These are phyloP conservation scores for Dryadomyces quercivorus DNA, from an alignment of 2,329 filamentous ascomycete species.

Conservation along the genomic window DNA sequence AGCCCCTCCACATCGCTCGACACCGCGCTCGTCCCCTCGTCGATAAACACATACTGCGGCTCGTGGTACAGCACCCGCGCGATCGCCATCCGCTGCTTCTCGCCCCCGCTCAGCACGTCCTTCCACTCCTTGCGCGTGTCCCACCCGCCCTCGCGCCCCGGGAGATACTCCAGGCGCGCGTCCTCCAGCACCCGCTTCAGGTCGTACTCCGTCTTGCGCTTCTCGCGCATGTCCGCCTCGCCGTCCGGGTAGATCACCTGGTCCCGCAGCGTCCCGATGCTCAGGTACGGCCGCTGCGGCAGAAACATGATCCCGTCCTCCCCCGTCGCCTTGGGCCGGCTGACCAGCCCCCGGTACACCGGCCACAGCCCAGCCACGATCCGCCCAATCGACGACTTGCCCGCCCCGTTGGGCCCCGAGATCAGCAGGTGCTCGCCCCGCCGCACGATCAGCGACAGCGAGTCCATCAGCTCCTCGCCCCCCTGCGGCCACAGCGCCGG, in stretches of 20 bases:
- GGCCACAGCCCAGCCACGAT: conserved; percentile 92
- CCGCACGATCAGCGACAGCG: conserved; percentile 77
- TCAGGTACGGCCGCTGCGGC: conserved; percentile 85
- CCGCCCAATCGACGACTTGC: conserved; percentile 79
- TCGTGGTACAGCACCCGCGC: conserved; percentile 89
- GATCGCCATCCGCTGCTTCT: conserved; percentile 93
- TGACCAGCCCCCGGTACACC: conserved; percentile 85
- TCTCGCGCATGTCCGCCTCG: conserved; percentile 82
- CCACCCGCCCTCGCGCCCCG: conserved; percentile 88
- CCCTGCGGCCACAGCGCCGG: conserved; percentile 79
- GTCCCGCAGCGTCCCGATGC: conserved; percentile 82
- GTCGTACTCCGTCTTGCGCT: conserved; percentile 65
- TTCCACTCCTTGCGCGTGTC: conserved; percentile 98
- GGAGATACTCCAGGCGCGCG: conserved; percentile 77
- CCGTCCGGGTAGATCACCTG: conserved; percentile 98
- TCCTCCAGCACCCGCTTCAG: conserved; percentile 69
- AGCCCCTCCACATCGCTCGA: conserved; percentile 89
- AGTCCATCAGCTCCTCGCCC: conserved; percentile 83
- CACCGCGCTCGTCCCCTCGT: conserved; percentile 91
- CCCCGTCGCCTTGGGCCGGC: conserved; percentile 66
- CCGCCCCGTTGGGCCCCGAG: conserved; percentile 87
- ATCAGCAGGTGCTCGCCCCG: conserved; percentile 89
- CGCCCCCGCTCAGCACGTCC: conserved; percentile 89
- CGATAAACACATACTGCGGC: conserved; percentile 84
- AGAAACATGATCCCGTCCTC: conserved; percentile 97